Percentiles rank a stretch among this genome's conserved stretches.
Conservation (phyloP, 2,329 filamentous ascomycete genomes). For the Fusarium circinatum region DNA sequence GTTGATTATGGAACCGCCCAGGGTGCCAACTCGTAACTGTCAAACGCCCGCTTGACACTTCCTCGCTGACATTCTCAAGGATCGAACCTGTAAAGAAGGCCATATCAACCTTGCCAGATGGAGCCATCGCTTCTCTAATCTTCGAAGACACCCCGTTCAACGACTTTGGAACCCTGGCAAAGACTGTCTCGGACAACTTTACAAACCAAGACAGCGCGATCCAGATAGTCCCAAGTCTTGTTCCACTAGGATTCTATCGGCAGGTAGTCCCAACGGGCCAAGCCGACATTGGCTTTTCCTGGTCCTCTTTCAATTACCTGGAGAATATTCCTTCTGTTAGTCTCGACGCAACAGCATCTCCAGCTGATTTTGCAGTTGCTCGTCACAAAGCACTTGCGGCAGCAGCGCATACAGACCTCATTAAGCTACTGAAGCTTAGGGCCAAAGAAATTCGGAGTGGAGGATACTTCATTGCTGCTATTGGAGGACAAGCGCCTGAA, state of each 20-base stretch:
- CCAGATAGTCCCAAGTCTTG: neutral
- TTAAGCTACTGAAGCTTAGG: neutral
- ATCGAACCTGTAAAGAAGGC: neutral
- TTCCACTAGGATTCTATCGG: constrained; percentile 3
- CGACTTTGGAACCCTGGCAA: constrained; percentile 13
- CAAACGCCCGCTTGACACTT: accelerated
- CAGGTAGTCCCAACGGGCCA: neutral
- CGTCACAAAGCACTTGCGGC: neutral
- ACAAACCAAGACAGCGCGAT: neutral
- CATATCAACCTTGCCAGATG: neutral
- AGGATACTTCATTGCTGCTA: neutral
- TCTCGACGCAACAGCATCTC: constrained; percentile 5
- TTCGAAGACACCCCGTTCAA: constrained; percentile 13
- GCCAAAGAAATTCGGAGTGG: neutral
- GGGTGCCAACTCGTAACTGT: neutral
- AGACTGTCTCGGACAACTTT: neutral
- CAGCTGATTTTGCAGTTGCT: constrained; percentile 4
- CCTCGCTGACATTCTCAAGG: neutral
- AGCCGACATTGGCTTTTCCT: neutral
- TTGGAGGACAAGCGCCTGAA: neutral
- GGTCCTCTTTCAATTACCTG: constrained; percentile 16
- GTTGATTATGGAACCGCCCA: constrained; percentile 10
- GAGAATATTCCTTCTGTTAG: neutral
- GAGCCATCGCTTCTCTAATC: neutral
- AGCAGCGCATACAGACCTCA: constrained; percentile 1